phyloP scores from a whole-genome alignment of 164 flowering plant species.

The Dillenia turbinata region DNA sequence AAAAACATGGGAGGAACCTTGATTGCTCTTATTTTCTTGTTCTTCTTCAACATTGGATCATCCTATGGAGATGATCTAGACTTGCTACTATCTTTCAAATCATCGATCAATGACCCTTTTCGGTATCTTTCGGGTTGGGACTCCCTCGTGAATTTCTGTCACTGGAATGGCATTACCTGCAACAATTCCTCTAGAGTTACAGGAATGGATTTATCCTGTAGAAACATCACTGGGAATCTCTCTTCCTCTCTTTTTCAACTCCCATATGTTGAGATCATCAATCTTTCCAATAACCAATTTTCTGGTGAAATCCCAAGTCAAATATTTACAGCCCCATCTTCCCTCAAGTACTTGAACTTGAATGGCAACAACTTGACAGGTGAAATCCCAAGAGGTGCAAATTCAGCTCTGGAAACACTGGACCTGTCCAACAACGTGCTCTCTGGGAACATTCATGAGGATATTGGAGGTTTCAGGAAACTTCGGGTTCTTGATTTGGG shows the following conservation, averaged over 20 bases:
- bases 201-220: conserved; percentile 44
- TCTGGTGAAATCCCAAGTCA: conserved; percentile 44
- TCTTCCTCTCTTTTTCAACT: conserved; percentile 39
- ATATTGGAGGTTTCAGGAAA: conserved; percentile 34
- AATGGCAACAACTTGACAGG: conserved; percentile 75
- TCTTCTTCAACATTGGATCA: conserved; percentile 10
- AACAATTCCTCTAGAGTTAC: conserved; percentile 35
- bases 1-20: no score
- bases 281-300: conserved; percentile 59
- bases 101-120: conserved; percentile 47
- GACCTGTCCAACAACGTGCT: conserved; percentile 71
- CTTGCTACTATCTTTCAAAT: conserved; percentile 52
- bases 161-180: conserved; percentile 67
- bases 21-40: conserved; percentile 2
- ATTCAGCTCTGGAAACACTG: conserved; percentile 33
- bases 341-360: conserved; percentile 58
- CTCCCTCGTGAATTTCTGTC: conserved; percentile 36
- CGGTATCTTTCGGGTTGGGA: conserved; percentile 50
- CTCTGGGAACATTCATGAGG: conserved; percentile 44
- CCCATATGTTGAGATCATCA: conserved; percentile 32
- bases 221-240: conserved; percentile 60
- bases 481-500: conserved; percentile 66
- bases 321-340: conserved; percentile 22
- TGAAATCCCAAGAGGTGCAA: conserved; percentile 32
- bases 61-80: conserved; percentile 30